These are phyloP conservation scores for Emergomyces orientalis DNA, from an alignment of 2,329 filamentous ascomycete genomes.

Conservation along the genomic window DNA sequence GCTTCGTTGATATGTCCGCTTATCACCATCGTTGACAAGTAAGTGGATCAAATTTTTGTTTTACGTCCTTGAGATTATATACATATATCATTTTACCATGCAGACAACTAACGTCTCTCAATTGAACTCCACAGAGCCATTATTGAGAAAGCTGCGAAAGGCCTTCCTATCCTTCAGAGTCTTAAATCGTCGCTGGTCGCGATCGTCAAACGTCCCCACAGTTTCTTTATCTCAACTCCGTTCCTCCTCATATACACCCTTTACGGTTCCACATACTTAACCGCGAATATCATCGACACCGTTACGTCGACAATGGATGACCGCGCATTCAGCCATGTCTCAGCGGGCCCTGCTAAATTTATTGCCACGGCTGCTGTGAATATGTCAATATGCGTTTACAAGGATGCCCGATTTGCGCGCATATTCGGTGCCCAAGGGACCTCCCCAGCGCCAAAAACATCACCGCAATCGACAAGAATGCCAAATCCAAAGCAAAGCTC, in stretches of 20 bases:
- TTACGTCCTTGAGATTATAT: neutral
- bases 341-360: slow-evolving; percentile 72
- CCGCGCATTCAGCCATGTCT: slow-evolving; percentile 51
- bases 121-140: slow-evolving; percentile 34
- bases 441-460: neutral
- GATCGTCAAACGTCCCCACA: slow-evolving; percentile 33
- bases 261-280: slow-evolving; percentile 83
- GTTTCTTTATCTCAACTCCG: slow-evolving; percentile 40
- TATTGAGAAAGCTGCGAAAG: slow-evolving; percentile 42
- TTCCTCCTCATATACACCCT: slow-evolving; percentile 48
- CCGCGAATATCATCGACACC: slow-evolving; percentile 82
- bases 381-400: slow-evolving; percentile 77
- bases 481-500: slow-evolving; percentile 1
- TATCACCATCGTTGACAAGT: slow-evolving; percentile 84
- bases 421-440: slow-evolving; percentile 57
- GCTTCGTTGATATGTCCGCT: slow-evolving; percentile 70
- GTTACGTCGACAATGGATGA: slow-evolving; percentile 54
- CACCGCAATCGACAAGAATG: slow-evolving; percentile 1
- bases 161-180: slow-evolving; percentile 34
- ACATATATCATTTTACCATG: neutral
- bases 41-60: slow-evolving; percentile 20
- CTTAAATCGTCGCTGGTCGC: slow-evolving; percentile 32
- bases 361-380: slow-evolving; percentile 71
- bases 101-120: neutral
- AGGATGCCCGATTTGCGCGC: slow-evolving; percentile 74